Base-by-base conservation (phyloP, 2,329 filamentous ascomycete species). In the Scopulariopsis brevicaulis region DNA sequence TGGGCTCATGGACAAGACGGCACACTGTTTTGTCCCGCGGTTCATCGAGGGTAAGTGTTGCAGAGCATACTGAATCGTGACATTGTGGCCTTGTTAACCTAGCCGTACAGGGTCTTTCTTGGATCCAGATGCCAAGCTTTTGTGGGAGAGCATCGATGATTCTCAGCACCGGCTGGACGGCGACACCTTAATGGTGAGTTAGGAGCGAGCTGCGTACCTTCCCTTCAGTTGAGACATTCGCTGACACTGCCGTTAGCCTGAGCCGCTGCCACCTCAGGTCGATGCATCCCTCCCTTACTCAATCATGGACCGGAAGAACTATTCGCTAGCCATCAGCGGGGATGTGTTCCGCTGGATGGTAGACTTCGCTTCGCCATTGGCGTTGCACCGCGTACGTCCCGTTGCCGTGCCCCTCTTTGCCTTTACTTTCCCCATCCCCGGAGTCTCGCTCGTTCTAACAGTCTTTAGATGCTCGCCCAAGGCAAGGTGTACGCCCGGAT, bases 301-400 rank as follows among this genome's bases (percentile, higher is more conserved):
- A 65, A 86, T 93, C 54, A 82, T 83, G 1, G 92, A 91, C 58
- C 74, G 94, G 24, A 81, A 84, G 55, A 91, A 96, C 67, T 97
- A 96, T 70, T 90, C 89, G 0, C 72, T 99, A 14, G 94, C 94
- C 34, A 83, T 97, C 10, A 93, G 84, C 59, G 95, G 94, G 52
- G 94, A 99, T 65, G 89, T 96, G 0, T 99, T 99, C 71, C 86
- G 94, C 61, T 99, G 94, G 94, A 85, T 97, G 55, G 79, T 99
- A 55, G 93, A 99, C 72, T 97, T 86, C 70, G 93, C 89, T 0
- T 84, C 87, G 0, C 83, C 89, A n/a, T 84, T 89, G 58, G 80
- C 95, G 0, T 75, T 97, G 37, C 85, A 86, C 60, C 77, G 82
- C 64, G 85, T 87, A 65, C 61, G 77, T 74, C 54, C 25, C 32